Base-by-base conservation (phyloP, 768 basidiomycete genomes). In the Podaxis rugospora region DNA sequence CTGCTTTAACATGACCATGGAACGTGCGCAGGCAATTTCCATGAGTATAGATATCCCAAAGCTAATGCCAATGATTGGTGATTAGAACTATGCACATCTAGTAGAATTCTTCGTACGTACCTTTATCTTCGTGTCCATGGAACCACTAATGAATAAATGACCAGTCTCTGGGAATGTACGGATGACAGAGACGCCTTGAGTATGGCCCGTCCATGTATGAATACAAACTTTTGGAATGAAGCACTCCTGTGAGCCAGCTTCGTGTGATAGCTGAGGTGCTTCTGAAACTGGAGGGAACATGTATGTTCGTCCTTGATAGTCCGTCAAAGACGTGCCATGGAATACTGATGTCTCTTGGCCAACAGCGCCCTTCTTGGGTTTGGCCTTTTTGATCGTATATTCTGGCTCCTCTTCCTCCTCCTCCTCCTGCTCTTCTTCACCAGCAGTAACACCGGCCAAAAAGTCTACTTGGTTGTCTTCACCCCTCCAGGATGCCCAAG, bases 101-200 rank as follows among this genome's bases (percentile, higher is more conserved):
- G 36, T 37, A 55, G 32, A 42, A 52, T 18, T 54, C 18, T 49
- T 36, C 36, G 16, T 23, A 63, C 66, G 57, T 70, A 89, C 95
- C 82, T 99, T 99, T 77, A 99, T 92, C 73, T 98, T 95, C 7
- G 94, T 98, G 73, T 99, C 97, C 94, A 98, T 95, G 50, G 92
- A 94, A 0, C 90, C 96, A 71, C 91, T 94, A 63, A 99, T 85
- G 61, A 99, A 72, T 11, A 99, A 80, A 75, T 99, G 97, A 0
- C 94, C 95, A 5, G 92, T 93, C 60, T 89, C 82, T 21, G 97
- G 97, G 78, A 98, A 96, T 39, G 93, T 79, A 55, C 93, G 90
- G 62, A 99, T 87, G 51, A 89, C 91, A n/a, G 93, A 93, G 2
- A 99, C 93, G 27, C 92, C 97, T 72, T 92, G 90, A 10, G 94